Base-by-base conservation (phyloP, 805 yeast species). In the Monosporozyma siamensis region DNA sequence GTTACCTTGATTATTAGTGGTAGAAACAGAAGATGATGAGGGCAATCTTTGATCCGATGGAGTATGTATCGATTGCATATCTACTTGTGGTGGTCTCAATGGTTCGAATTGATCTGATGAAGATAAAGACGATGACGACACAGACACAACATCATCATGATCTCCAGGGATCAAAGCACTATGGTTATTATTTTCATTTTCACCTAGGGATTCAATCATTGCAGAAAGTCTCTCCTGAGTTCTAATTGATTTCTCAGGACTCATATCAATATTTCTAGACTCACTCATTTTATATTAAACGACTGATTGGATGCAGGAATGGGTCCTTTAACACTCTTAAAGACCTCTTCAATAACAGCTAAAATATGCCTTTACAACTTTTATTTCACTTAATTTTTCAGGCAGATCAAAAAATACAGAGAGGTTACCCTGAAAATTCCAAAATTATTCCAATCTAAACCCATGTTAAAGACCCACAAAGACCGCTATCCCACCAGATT, bases 171-270 rank as follows among this genome's bases (percentile, higher is more conserved):
- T 32, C 35, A 18, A 10, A 32, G 17, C 35, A 32, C 18, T 11
- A 18, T 24, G 34, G 17, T 25, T 21, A 4, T 23, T 22, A 32
- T 18, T 22, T 12, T 32, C 10, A 18, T 24, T 29, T 25, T 25
- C 27, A 4, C 22, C 39, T 22, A 40, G 24, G 15, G 38, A 32
- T 17, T 40, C 31, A 18, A 40, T 40, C 43, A 40, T 34, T 10
- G 43, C 43, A 22, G 43, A 40, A 24, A 40, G 34, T 21, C 39
- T 23, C 9, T 40, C 23, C 34, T 40, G 43, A 14, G 43, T 40
- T 30, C 35, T 37, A 3, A 34, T 12, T 4, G 32, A 25, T 18
- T 40, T 40, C 43, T 40, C 31, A 10, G 43, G 43, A 11, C 20
- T n/a, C 6, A 6, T 7, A 5, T 34, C 26, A n/a, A 11, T 18